Evolutionary conservation across 345 rosid genomes (phyloP).

Genomic region (Erysimum cheiranthoides): DNA sequence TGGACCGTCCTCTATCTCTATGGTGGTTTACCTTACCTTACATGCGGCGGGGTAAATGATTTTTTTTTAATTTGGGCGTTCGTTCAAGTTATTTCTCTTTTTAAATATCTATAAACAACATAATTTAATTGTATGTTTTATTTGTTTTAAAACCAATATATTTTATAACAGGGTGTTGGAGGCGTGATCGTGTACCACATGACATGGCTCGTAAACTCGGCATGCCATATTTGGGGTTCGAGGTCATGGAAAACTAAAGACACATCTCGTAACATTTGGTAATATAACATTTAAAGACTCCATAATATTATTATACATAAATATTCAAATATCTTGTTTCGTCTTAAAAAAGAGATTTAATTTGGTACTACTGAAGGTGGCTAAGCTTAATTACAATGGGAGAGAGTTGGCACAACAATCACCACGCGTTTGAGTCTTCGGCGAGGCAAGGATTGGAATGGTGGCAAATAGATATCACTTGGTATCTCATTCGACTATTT

Average conservation of each 20-base stretch:
- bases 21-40: slow-evolving; percentile 78
- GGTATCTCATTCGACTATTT: slow-evolving; percentile 66
- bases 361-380: slow-evolving; percentile 58
- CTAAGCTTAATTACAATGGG: slow-evolving; percentile 80
- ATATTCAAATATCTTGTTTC: neutral
- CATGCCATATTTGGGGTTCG: slow-evolving; percentile 85
- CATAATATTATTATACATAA: neutral
- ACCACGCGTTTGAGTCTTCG: slow-evolving; percentile 81
- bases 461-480: slow-evolving; percentile 87
- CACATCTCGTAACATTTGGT: slow-evolving; percentile 82
- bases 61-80: neutral
- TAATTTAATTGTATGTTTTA: neutral
- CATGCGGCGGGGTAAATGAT: slow-evolving; percentile 78
- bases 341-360: neutral
- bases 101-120: neutral
- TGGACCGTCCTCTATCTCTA: slow-evolving; percentile 57
- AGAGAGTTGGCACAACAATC: slow-evolving; percentile 94
- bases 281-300: slow-evolving; percentile 1
- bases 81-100: too few relatives aligned
- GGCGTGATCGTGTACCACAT: slow-evolving; percentile 62
- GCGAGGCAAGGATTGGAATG: slow-evolving; percentile 85
- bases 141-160: neutral
- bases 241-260: slow-evolving; percentile 84
- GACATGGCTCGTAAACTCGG: slow-evolving; percentile 86
- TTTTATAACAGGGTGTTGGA: slow-evolving; percentile 64